Conservation (phyloP, 768 basidiomycete genomes). For the Erythrobasidium yunnanense region DNA sequence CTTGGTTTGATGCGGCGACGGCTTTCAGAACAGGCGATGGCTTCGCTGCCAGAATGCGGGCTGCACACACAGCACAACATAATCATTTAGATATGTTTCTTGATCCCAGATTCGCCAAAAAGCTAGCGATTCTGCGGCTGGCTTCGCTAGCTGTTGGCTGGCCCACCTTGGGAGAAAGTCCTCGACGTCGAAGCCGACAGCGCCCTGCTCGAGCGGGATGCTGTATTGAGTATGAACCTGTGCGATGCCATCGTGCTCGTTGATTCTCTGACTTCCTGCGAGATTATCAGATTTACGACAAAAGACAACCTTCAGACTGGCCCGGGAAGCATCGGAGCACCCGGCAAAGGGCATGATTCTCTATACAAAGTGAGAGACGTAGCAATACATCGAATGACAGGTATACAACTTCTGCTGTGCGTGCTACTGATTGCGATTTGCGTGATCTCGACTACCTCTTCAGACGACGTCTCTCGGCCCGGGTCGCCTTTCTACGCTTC, state of each 20-base stretch:
- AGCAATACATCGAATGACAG: background rate
- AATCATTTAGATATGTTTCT: background rate
- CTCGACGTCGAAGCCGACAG: background rate
- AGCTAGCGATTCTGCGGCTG: background rate
- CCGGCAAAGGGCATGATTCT: background rate
- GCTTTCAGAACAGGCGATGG: background rate
- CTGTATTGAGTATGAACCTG: conserved; percentile 4
- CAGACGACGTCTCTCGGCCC: conserved; percentile 6
- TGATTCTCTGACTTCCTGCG: background rate
- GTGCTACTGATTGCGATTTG: background rate
- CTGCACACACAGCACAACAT: background rate
- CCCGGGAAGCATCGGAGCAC: background rate
- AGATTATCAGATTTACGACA: background rate
- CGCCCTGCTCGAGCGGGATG: background rate
- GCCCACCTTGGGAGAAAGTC: conserved; percentile 7
- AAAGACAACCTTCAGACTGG: background rate
- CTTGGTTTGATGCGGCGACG: background rate
- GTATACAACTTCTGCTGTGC: background rate
- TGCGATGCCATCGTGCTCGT: background rate
- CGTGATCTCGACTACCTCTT: background rate
- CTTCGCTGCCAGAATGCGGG: conserved; percentile 8
- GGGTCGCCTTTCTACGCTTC: conserved; percentile 25
- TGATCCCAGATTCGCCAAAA: background rate
- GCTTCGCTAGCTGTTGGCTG: background rate
- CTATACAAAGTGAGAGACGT: background rate